These are phyloP conservation scores for Amorphotheca resinae DNA, from an alignment of 495 filamentous ascomycete species.

Conservation along the genomic window DNA sequence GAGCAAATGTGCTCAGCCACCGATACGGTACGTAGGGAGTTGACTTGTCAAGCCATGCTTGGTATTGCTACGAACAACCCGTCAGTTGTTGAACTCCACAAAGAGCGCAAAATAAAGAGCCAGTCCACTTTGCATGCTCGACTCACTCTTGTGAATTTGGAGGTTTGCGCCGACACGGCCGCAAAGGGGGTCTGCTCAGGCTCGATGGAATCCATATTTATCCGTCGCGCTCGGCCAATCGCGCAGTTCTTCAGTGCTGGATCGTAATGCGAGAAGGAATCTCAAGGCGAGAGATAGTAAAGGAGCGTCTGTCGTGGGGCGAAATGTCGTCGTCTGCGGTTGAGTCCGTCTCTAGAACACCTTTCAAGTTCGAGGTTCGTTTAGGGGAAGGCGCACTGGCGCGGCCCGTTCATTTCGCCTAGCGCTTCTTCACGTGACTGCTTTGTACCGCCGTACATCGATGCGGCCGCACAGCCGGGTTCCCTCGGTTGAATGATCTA, in stretches of 20 bases:
- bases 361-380: not conserved
- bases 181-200: constrained; percentile 74
- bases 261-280: not conserved
- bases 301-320: not conserved
- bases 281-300: not conserved
- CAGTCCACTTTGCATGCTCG: not conserved
- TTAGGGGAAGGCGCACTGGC: too few relatives aligned
- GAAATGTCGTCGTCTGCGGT: not conserved
- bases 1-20: constrained; percentile 68
- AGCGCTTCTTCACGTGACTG: not conserved
- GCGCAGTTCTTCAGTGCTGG: not conserved
- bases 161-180: constrained; percentile 74
- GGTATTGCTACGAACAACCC: constrained; percentile 59
- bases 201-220: constrained; percentile 62
- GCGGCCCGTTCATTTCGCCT: too few relatives aligned
- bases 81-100: constrained; percentile 3
- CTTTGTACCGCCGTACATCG: too few relatives aligned
- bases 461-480: not conserved
- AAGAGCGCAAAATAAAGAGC: too few relatives aligned
- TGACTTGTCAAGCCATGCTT: constrained; percentile 84
- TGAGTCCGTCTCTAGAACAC: not conserved
- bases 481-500: not conserved
- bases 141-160: constrained; percentile 54
- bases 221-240: not conserved
- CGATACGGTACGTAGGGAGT: constrained; percentile 80